Evolutionary conservation across 768 basidiomycete species (phyloP).

Genomic region (Russula ochroleuca): DNA sequence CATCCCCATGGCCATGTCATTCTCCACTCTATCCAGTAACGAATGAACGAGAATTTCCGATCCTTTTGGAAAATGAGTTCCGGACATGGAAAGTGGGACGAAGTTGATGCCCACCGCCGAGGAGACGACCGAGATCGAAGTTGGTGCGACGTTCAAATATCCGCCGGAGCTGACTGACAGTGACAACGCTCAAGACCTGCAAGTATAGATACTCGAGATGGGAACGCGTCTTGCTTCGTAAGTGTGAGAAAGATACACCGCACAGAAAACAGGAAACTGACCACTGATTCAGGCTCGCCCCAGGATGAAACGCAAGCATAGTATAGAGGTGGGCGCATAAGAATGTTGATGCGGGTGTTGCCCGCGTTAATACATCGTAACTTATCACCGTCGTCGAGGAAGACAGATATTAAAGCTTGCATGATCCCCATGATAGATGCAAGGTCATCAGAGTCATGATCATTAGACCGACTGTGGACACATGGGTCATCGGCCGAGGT

Average conservation of each 20-base stretch:
- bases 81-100: not conserved
- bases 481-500: not conserved
- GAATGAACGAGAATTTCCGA: conserved; percentile 78
- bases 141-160: conserved; percentile 89
- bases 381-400: conserved; percentile 88
- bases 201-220: conserved; percentile 95
- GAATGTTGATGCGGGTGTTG: conserved; percentile 75
- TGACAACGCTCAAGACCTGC: conserved; percentile 88
- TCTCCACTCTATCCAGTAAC: conserved; percentile 63
- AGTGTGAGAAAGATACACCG: conserved; percentile 34
- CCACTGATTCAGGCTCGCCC: conserved; percentile 95
- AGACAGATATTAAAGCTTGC: conserved; percentile 94
- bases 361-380: conserved; percentile 81
- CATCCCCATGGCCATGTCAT: conserved; percentile 75
- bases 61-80: conserved; percentile 43
- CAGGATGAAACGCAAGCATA: conserved; percentile 88
- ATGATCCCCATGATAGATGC: conserved; percentile 86
- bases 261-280: conserved; percentile 42
- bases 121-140: conserved; percentile 77
- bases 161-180: conserved; percentile 73
- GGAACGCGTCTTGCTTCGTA: conserved; percentile 77
- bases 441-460: conserved; percentile 57
- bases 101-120: conserved; percentile 44
- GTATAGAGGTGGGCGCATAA: conserved; percentile 84
- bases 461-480: conserved; percentile 45